These are phyloP conservation scores for Chrysanthemum makinoi DNA, from an alignment of 129 eudicot genomes.

Conservation along the genomic window DNA sequence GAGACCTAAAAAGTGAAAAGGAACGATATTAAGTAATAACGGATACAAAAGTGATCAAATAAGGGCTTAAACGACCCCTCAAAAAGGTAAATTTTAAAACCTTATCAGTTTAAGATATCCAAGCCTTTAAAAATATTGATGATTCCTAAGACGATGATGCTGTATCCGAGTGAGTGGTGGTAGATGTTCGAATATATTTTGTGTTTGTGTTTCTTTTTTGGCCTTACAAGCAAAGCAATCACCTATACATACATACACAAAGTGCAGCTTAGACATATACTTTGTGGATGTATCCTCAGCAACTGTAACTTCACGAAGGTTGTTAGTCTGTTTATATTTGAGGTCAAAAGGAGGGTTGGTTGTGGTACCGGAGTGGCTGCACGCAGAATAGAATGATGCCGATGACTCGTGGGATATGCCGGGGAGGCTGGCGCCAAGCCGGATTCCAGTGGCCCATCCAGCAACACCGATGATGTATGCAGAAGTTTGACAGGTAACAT, in stretches of 20 bases:
- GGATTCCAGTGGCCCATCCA: conserved; percentile 90
- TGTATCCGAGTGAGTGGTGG: conserved; percentile 75
- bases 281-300: conserved; percentile 13
- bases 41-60: too few relatives aligned
- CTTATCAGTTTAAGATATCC: conserved; percentile 2
- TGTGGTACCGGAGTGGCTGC: conserved; percentile 67
- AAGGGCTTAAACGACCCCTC: too few relatives aligned
- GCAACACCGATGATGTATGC: conserved; percentile 76
- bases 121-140: conserved; percentile 75
- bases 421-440: conserved; percentile 69
- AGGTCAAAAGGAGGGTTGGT: conserved; percentile 1
- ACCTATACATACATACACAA: neutral
- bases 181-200: conserved; percentile 77
- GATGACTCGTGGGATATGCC: conserved; percentile 66
- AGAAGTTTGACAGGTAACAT: conserved; percentile 62
- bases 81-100: too few relatives aligned
- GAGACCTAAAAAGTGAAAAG: too few relatives aligned
- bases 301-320: conserved; percentile 12
- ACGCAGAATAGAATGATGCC: conserved; percentile 68
- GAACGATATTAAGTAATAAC: too few relatives aligned
- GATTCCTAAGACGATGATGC: conserved; percentile 57
- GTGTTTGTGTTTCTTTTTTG: conserved; percentile 78
- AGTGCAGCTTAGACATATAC: neutral
- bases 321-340: conserved; percentile 22
- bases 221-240: conserved; percentile 55